phyloP scores from a whole-genome alignment of 2,329 filamentous ascomycete species.

The Calycina herbarum region DNA sequence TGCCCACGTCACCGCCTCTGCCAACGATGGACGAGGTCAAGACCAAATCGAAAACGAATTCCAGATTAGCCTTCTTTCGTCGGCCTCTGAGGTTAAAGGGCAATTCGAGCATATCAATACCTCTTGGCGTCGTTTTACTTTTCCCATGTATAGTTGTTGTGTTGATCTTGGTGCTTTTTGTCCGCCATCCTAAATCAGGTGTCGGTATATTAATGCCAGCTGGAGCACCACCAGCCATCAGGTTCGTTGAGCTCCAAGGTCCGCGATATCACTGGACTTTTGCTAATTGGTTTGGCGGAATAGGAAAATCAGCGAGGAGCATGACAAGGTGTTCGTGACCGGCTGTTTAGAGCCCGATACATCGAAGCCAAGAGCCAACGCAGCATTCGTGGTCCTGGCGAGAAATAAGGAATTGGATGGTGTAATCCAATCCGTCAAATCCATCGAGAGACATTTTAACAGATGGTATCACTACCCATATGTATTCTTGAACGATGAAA shows the following conservation, averaged over 20 bases:
- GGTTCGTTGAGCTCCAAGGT: constrained; percentile 53
- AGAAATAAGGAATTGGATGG: constrained; percentile 96
- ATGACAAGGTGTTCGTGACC: constrained; percentile 94
- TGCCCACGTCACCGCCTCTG: constrained; percentile 47
- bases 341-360: constrained; percentile 84
- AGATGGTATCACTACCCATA: constrained; percentile 98
- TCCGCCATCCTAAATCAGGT: constrained; percentile 81
- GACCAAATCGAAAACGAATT: constrained; percentile 38
- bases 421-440: constrained; percentile 95
- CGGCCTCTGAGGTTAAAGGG: constrained; percentile 84
- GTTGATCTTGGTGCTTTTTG: constrained; percentile 85
- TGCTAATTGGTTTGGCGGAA: constrained; percentile 25
- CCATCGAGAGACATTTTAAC: constrained; percentile 98
- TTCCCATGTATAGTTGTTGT: constrained; percentile 91
- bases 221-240: constrained; percentile 83
- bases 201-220: constrained; percentile 84
- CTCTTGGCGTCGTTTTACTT: constrained; percentile 85
- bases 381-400: constrained; percentile 91
- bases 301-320: constrained; percentile 94
- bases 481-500: constrained; percentile 95
- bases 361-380: constrained; percentile 80
- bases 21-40: constrained; percentile 47
- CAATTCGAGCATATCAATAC: constrained; percentile 90
- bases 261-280: not conserved
- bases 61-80: constrained; percentile 75